Evolutionary conservation across 192 early-diverging fungal species (phyloP).

Genomic region (Chytriomyces sp.): DNA sequence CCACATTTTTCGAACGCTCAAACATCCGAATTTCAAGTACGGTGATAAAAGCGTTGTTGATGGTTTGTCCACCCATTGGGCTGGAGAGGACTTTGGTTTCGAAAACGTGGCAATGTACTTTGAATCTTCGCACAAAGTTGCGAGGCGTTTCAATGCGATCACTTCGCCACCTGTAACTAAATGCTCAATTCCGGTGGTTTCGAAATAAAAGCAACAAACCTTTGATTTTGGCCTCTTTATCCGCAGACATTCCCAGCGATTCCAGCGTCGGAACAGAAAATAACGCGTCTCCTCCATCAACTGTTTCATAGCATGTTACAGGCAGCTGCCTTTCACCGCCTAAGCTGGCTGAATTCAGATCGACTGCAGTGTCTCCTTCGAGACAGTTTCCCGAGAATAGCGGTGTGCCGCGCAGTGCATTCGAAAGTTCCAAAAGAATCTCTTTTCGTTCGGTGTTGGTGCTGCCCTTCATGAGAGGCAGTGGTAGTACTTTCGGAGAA

Average conservation of each 20-base stretch:
- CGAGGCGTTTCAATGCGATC: conserved; percentile 4
- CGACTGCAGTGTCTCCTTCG: not conserved
- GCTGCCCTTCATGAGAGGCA: not conserved
- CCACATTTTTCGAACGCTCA: conserved; percentile 14
- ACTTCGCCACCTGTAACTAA: conserved; percentile 30
- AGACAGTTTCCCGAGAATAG: conserved; percentile 3
- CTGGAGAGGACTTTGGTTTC: conserved; percentile 42
- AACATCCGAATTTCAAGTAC: conserved; percentile 37
- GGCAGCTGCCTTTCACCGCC: conserved; percentile 20
- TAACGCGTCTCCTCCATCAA: not conserved
- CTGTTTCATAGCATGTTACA: conserved; percentile 13
- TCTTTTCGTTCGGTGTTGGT: not conserved
- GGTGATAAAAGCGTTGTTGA: conserved; percentile 39
- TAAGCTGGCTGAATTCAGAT: not conserved
- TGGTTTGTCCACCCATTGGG: conserved; percentile 17
- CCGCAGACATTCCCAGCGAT: conserved; percentile 2
- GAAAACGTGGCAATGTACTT: conserved; percentile 30
- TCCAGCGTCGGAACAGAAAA: conserved; percentile 6
- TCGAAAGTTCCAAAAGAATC: not conserved
- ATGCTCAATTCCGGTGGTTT: not conserved
- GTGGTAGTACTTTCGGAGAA: conserved; percentile 11
- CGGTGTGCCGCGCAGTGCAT: not conserved
- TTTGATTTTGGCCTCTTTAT: not conserved
- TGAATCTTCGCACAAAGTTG: not conserved
- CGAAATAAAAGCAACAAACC: no score